These are phyloP conservation scores for Glycine latifolia DNA, from an alignment of 306 rosid species.

Conservation along the genomic window DNA sequence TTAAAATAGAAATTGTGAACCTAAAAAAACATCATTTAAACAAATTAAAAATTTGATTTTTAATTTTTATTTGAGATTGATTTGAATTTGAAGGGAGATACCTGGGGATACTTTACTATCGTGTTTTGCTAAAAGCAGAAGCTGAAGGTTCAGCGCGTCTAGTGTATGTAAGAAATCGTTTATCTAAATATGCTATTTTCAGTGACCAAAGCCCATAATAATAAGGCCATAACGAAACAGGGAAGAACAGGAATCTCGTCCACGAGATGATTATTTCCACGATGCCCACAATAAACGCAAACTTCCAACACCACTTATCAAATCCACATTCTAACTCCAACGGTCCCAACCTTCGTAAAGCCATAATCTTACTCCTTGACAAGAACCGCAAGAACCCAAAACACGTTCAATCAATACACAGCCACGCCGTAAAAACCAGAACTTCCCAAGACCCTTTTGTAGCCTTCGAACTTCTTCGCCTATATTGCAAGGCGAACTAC, in stretches of 20 bases:
- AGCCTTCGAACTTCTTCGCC: constrained; percentile 53
- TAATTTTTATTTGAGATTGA: too few species aligned
- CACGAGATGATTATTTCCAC: constrained; percentile 30
- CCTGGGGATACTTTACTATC: too few species aligned
- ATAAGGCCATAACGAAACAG: background rate
- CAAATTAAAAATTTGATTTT: too few species aligned
- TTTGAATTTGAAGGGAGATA: too few species aligned
- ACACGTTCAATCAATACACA: constrained; percentile 46
- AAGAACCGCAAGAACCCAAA: constrained; percentile 39
- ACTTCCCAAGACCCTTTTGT: constrained; percentile 54
- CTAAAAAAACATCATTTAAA: too few species aligned
- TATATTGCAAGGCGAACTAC: constrained; percentile 47
- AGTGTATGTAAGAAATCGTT: too few species aligned
- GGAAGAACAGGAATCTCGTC: background rate
- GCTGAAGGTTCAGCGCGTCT: too few species aligned
- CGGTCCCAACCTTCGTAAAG: constrained; percentile 6
- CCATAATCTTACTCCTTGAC: constrained; percentile 41
- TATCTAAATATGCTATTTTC: background rate
- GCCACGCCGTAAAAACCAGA: constrained; percentile 45
- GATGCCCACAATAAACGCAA: constrained; percentile 13
- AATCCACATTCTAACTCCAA: constrained; percentile 23
- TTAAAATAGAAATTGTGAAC: too few species aligned
- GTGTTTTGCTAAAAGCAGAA: too few species aligned
- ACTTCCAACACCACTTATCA: too few species aligned
- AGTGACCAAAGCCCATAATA: background rate